Evolutionary conservation across 2,329 filamentous ascomycete genomes (phyloP), one percentile per base, ranked within the genome.

Genomic region (Pyricularia sp.): DNA sequence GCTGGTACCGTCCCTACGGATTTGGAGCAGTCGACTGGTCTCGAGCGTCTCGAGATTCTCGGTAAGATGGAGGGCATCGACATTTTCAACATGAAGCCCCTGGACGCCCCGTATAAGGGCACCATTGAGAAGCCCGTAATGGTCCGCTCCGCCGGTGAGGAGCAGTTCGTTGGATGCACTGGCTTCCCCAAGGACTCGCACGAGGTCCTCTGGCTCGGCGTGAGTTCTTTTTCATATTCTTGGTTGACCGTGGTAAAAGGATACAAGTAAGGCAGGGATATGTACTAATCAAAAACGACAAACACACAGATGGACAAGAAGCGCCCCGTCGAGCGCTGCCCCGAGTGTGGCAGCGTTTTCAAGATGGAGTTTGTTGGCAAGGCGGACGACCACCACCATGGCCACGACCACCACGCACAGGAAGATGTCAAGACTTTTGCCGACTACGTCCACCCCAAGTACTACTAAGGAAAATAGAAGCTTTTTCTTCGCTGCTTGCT

Each of bases 41-140:
- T 97, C 67, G 94, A 99, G 84, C 93, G 94, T 86, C 86, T 99
- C 72, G 94, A 99, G 81, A 94, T 99, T 74, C 84, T 99, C 77
- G 94, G 94, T 80, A 99, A 99, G 87, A 96, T 97, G 89, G 91
- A 97, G 84, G 93, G 94, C 70, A 82, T 97, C 73, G 94, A 99
- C 76, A 83, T 97, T 76, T 99, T 99, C 82, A 93, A 99, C 81
- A 96, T 97, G 94, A 88, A 87, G 79, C 94, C 94, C 69, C 86
- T 99, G 72, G 94, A 97, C 13, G n/a, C 24, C n/a, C 22, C 9
- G 7, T 55, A 63, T 3, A 62, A 67, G 93, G 90, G 91, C 75
- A 97, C 94, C 67, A 78, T 96, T 74, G 84, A 96, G 69, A 82
- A 97, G 80, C 94, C 94, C 71, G 96, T 99, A 75, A 74, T 88